phyloP scores from a whole-genome alignment of 352 stramenopile species.

The Elongisporangium anandrum region DNA sequence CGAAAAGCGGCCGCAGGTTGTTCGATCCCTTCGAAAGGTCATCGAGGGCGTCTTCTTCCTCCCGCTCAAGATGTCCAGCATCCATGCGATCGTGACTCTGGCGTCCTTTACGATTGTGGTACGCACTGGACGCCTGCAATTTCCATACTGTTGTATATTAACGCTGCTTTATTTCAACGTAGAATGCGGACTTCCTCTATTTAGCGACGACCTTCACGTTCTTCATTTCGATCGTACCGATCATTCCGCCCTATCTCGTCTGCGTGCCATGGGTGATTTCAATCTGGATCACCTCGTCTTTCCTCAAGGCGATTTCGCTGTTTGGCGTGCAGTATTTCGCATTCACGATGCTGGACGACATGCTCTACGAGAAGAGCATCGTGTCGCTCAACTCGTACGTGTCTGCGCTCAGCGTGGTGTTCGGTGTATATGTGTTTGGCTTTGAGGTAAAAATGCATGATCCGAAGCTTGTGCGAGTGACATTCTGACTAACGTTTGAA shows the following conservation, averaged over 20 bases:
- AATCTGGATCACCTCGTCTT: slow-evolving; percentile 72
- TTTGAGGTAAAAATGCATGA: slow-evolving; percentile 49
- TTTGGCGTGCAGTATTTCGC: slow-evolving; percentile 84
- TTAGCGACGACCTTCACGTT: slow-evolving; percentile 82
- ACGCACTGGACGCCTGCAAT: slow-evolving; percentile 8
- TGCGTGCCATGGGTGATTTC: slow-evolving; percentile 81
- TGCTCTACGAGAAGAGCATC: slow-evolving; percentile 88
- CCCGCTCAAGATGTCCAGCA: slow-evolving; percentile 85
- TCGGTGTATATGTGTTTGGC: slow-evolving; percentile 85
- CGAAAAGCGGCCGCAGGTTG: slow-evolving; percentile 65
- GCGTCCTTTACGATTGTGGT: slow-evolving; percentile 85
- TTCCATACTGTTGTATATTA: slow-evolving; percentile 4
- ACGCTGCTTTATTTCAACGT: background rate
- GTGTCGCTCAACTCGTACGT: slow-evolving; percentile 84
- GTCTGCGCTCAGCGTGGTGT: slow-evolving; percentile 80
- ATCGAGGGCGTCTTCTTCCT: slow-evolving; percentile 87
- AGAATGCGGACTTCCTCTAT: slow-evolving; percentile 87
- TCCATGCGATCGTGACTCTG: slow-evolving; percentile 85
- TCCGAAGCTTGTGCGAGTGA: background rate
- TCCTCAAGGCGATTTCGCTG: slow-evolving; percentile 75
- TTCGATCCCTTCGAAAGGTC: slow-evolving; percentile 67
- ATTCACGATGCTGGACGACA: slow-evolving; percentile 82
- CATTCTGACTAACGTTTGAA: background rate
- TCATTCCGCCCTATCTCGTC: slow-evolving; percentile 83
- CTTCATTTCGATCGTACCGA: slow-evolving; percentile 86